A percentile compares a stretch with the other conserved stretches of the same genome.
phyloP scores from a whole-genome alignment of 163 green algal species.

The Prototheca cutis region DNA sequence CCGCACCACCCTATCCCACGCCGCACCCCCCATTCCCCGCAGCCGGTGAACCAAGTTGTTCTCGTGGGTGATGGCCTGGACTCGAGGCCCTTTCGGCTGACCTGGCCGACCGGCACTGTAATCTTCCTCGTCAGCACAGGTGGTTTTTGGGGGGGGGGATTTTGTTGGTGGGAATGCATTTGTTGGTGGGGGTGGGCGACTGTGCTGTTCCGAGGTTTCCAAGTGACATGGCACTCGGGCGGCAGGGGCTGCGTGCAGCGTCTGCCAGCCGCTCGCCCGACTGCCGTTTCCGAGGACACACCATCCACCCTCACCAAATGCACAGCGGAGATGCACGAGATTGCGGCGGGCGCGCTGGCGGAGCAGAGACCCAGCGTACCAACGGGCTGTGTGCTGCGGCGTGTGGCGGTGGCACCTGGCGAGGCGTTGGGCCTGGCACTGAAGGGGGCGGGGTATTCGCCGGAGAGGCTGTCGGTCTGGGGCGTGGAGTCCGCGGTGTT shows the following conservation, averaged over 20 bases:
- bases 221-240: too few relatives aligned
- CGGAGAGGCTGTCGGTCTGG: slow-evolving; percentile 65
- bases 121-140: slow-evolving; percentile 62
- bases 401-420: slow-evolving; percentile 36
- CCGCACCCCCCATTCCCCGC: not conserved
- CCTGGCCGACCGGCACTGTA: slow-evolving; percentile 59
- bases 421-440: slow-evolving; percentile 19
- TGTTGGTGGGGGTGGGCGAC: too few relatives aligned
- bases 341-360: slow-evolving; percentile 42
- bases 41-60: slow-evolving; percentile 53
- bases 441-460: slow-evolving; percentile 41
- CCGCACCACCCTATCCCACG: too few relatives aligned
- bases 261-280: too few relatives aligned
- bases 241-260: too few relatives aligned
- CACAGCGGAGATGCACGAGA: slow-evolving; percentile 38
- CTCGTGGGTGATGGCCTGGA: slow-evolving; percentile 64
- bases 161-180: too few relatives aligned
- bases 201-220: too few relatives aligned
- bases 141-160: too few relatives aligned
- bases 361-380: slow-evolving; percentile 24
- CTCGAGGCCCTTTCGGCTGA: slow-evolving; percentile 58
- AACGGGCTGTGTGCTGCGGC: slow-evolving; percentile 51
- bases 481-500: slow-evolving; percentile 35
- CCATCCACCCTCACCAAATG: not conserved
- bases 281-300: too few relatives aligned